Percentiles rank a stretch among this genome's conserved stretches.
Evolutionary conservation across 73 alveolate species (phyloP).

Genomic region (Paramecium primaurelia): DNA sequence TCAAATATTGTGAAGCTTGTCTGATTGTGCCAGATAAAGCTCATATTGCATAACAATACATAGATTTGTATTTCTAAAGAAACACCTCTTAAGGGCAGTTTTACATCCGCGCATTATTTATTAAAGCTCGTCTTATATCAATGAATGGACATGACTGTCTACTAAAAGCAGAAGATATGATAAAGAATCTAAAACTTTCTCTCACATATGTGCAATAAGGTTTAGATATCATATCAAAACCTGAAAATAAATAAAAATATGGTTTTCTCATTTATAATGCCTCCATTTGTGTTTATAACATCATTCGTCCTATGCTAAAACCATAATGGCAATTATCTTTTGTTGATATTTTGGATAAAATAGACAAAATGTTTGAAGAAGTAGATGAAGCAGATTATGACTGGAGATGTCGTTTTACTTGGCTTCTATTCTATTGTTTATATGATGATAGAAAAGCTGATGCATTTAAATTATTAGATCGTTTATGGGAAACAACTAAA

Average conservation of each 20-base stretch:
- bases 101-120: conserved; percentile 91
- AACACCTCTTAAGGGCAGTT: conserved; percentile 87
- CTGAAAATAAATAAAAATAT: conserved; percentile 96
- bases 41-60: conserved; percentile 82
- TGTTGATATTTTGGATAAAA: conserved; percentile 90
- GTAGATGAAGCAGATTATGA: conserved; percentile 96
- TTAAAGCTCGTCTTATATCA: conserved; percentile 80
- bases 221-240: conserved; percentile 86
- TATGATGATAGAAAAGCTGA: conserved; percentile 97
- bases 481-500: conserved; percentile 94
- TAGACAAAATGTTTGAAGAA: conserved; percentile 93
- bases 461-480: conserved; percentile 93
- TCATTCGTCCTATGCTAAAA: conserved; percentile 85
- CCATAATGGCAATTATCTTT: conserved; percentile 89
- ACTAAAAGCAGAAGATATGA: conserved; percentile 91
- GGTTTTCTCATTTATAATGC: conserved; percentile 92
- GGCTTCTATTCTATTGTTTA: conserved; percentile 86
- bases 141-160: conserved; percentile 76
- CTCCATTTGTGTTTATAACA: conserved; percentile 87
- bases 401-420: conserved; percentile 89
- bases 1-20: conserved; percentile 36
- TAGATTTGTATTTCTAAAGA: conserved; percentile 84
- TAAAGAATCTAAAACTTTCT: conserved; percentile 82
- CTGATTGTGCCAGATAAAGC: conserved; percentile 67
- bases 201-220: conserved; percentile 87